Evolutionary conservation across 1,139 yeast species (phyloP).

Genomic region (Geotrichum phurueaensis): DNA sequence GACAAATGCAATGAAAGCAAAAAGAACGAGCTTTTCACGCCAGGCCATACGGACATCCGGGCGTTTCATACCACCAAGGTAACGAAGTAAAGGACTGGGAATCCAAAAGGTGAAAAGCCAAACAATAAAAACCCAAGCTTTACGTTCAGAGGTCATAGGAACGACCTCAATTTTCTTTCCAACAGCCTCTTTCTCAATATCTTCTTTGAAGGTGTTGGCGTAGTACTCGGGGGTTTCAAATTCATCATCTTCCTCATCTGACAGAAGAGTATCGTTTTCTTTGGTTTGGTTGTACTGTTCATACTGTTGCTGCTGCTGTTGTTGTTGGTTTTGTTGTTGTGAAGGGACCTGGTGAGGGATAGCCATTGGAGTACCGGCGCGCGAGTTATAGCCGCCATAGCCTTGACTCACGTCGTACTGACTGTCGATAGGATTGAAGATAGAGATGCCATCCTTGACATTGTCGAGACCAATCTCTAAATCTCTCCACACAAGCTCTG

Average conservation of each 20-base stretch:
- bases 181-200: constrained; percentile 22
- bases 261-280: background rate
- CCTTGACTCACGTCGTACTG: constrained; percentile 31
- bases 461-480: constrained; percentile 33
- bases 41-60: constrained; percentile 40
- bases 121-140: constrained; percentile 37
- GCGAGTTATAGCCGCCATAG: constrained; percentile 23
- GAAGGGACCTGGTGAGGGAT: background rate
- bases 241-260: constrained; percentile 22
- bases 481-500: constrained; percentile 36
- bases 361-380: background rate
- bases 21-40: constrained; percentile 39
- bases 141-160: constrained; percentile 32
- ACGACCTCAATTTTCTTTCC: constrained; percentile 27
- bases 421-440: constrained; percentile 6
- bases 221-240: constrained; percentile 25
- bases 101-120: constrained; percentile 38
- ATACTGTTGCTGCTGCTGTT: background rate
- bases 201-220: constrained; percentile 26
- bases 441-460: constrained; percentile 17
- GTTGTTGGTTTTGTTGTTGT: background rate
- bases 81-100: constrained; percentile 35
- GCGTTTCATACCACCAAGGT: constrained; percentile 32
- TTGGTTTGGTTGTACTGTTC: background rate
- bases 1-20: constrained; percentile 39